A percentile compares a stretch with the other conserved stretches of the same genome.
These are phyloP conservation scores for Combretum micranthum DNA, from an alignment of 345 rosid species.

Conservation along the genomic window DNA sequence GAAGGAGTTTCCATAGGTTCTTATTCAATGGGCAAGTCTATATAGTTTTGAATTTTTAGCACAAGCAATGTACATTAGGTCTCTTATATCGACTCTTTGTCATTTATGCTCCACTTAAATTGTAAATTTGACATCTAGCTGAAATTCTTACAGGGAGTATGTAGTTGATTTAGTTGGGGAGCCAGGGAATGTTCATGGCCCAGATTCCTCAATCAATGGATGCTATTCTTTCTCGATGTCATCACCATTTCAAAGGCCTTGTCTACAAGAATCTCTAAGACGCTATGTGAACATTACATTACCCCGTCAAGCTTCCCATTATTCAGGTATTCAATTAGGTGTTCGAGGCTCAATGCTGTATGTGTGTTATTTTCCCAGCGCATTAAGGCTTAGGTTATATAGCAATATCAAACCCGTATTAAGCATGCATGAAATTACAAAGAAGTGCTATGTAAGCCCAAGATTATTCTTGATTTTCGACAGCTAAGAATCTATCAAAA, in stretches of 20 bases:
- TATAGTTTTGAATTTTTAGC: no score
- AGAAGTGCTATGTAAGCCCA: no score
- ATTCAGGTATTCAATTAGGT: constrained; percentile 14
- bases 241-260: constrained; percentile 60
- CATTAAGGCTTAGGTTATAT: no score
- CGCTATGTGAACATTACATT: constrained; percentile 34
- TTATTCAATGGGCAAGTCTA: no score
- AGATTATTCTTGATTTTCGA: no score
- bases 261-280: constrained; percentile 42
- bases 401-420: no score
- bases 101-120: neutral
- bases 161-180: constrained; percentile 93
- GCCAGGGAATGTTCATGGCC: constrained; percentile 83
- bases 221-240: constrained; percentile 45
- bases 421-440: no score
- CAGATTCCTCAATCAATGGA: constrained; percentile 86
- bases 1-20: no score
- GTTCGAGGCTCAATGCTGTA: no score
- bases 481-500: no score
- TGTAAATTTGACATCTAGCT: neutral
- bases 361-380: no score
- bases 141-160: constrained; percentile 64
- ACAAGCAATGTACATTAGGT: neutral
- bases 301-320: constrained; percentile 21
- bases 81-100: neutral